phyloP scores from a whole-genome alignment of 1,284 basidiomycete genomes.

The Gastroboletus turbinatus region DNA sequence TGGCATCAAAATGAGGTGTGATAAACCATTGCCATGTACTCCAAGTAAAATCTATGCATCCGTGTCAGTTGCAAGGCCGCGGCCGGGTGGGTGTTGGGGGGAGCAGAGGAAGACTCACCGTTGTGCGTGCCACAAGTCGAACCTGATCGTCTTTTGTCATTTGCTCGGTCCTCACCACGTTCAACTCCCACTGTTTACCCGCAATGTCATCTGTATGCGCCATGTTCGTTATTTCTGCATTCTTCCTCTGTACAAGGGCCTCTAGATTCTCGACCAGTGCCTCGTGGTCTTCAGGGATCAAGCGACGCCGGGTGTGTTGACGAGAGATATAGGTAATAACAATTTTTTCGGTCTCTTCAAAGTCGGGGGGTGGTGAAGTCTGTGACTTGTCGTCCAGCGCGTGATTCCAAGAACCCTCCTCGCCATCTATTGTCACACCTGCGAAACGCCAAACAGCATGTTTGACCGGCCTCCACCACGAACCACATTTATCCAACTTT shows the following conservation, averaged over 20 bases:
- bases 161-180: constrained; percentile 63
- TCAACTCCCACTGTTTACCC: constrained; percentile 54
- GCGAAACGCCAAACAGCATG: constrained; percentile 62
- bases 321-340: constrained; percentile 77
- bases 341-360: constrained; percentile 41
- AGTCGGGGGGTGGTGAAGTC: constrained; percentile 19
- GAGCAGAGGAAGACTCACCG: constrained; percentile 41
- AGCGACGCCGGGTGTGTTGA: constrained; percentile 55
- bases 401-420: background rate
- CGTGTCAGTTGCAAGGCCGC: background rate
- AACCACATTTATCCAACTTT: constrained; percentile 36
- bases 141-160: constrained; percentile 75
- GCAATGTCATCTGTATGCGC: constrained; percentile 10
- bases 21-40: constrained; percentile 80
- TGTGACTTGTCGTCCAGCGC: background rate
- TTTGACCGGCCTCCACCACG: constrained; percentile 73
- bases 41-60: constrained; percentile 64
- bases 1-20: constrained; percentile 77
- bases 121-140: constrained; percentile 58
- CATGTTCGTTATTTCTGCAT: constrained; percentile 11
- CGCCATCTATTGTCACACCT: constrained; percentile 38
- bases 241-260: constrained; percentile 51
- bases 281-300: constrained; percentile 60
- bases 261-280: constrained; percentile 56
- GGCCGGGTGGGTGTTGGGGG: no score